phyloP scores from a whole-genome alignment of 192 early-diverging fungal genomes.

The Coemansia brasiliensis region DNA sequence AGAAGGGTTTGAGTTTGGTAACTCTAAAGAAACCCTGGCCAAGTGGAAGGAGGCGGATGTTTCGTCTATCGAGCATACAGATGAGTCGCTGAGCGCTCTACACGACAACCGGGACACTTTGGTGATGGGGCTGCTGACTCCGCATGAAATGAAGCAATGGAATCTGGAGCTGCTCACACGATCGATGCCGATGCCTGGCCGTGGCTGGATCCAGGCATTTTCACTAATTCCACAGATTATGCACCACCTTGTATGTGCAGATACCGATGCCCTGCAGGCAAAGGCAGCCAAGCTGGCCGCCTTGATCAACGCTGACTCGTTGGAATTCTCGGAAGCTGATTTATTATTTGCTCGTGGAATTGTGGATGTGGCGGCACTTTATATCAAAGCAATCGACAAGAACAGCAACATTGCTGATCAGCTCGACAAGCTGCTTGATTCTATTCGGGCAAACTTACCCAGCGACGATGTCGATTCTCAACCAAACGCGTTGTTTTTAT shows the following conservation, averaged over 20 bases:
- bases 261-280: slow-evolving; percentile 21
- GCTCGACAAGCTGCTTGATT: slow-evolving; percentile 13
- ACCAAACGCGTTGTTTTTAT: slow-evolving; percentile 4
- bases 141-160: slow-evolving; percentile 18
- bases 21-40: slow-evolving; percentile 54
- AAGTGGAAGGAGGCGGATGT: slow-evolving; percentile 62
- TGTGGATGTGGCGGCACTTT: slow-evolving; percentile 15
- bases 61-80: slow-evolving; percentile 58
- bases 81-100: slow-evolving; percentile 29
- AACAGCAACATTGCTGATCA: slow-evolving; percentile 19
- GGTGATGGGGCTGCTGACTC: slow-evolving; percentile 57
- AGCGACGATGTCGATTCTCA: neutral
- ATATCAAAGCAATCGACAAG: slow-evolving; percentile 13
- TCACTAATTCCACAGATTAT: slow-evolving; percentile 46
- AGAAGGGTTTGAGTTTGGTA: slow-evolving; percentile 58
- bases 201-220: slow-evolving; percentile 25
- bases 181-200: slow-evolving; percentile 26
- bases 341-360: slow-evolving; percentile 25
- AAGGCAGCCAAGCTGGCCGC: slow-evolving; percentile 12
- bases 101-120: slow-evolving; percentile 74
- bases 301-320: slow-evolving; percentile 1
- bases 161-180: slow-evolving; percentile 48
- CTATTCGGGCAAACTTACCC: slow-evolving; percentile 15
- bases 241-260: slow-evolving; percentile 27
- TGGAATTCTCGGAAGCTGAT: slow-evolving; percentile 24